A percentile compares a stretch with the other conserved stretches of the same genome.
These are phyloP conservation scores for Boletus semigastroideus DNA, from an alignment of 1,284 basidiomycete species.

Conservation along the genomic window DNA sequence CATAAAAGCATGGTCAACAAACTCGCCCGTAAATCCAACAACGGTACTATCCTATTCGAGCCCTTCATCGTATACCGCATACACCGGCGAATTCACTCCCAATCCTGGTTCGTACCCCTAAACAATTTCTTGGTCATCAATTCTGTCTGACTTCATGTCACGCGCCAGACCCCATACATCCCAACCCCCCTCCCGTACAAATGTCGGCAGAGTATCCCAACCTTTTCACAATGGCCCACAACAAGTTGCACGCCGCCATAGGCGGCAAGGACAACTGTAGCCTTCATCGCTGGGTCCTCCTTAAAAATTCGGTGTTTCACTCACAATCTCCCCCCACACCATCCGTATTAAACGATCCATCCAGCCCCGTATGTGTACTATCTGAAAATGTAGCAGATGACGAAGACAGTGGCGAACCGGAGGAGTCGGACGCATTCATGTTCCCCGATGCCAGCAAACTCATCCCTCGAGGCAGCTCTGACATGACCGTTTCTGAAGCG, in stretches of 20 bases:
- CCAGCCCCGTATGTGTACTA: constrained; percentile 37
- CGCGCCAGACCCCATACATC: constrained; percentile 21
- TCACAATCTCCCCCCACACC: constrained; percentile 42
- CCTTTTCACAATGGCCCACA: constrained; percentile 65
- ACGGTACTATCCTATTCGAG: constrained; percentile 82
- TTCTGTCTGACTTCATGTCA: constrained; percentile 8
- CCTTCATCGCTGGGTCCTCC: constrained; percentile 80
- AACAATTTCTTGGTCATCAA: rapidly evolving
- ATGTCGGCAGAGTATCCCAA: constrained; percentile 50
- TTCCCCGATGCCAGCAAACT: constrained; percentile 71
- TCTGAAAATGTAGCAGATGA: constrained; percentile 42
- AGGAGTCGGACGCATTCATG: constrained; percentile 65
- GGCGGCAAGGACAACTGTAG: constrained; percentile 64
- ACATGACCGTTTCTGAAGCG: constrained; percentile 56
- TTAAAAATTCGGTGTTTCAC: constrained; percentile 76
- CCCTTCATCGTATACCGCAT: constrained; percentile 83
- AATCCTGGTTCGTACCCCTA: constrained; percentile 21
- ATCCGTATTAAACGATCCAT: constrained; percentile 31
- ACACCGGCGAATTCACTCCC: constrained; percentile 50
- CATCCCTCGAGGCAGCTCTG: constrained; percentile 37
- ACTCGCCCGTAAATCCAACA: constrained; percentile 72
- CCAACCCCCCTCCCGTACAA: constrained; percentile 22
- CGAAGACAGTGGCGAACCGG: constrained; percentile 38
- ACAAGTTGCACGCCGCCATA: constrained; percentile 66
- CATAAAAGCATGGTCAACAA: constrained; percentile 79